These are phyloP conservation scores for Pleurotus pulmonarius DNA, from an alignment of 768 basidiomycete species.

Conservation along the genomic window DNA sequence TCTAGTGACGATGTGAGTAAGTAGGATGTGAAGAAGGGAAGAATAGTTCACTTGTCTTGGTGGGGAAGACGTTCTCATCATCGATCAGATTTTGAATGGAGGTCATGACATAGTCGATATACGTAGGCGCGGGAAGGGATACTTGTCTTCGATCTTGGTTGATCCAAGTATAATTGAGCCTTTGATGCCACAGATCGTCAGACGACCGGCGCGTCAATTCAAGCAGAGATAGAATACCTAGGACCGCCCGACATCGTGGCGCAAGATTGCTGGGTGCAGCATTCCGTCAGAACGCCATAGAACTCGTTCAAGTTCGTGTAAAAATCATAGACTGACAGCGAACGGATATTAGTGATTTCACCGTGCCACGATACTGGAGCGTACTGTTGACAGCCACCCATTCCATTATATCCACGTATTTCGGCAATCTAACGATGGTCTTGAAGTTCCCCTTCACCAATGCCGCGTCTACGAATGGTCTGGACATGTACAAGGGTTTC, in stretches of 20 bases:
- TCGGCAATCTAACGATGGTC: slow-evolving; percentile 94
- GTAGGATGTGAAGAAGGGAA: background rate
- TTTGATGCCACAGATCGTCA: slow-evolving; percentile 22
- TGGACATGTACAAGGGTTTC: slow-evolving; percentile 86
- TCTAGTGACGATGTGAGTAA: slow-evolving; percentile 39
- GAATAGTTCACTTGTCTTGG: slow-evolving; percentile 74
- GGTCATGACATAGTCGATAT: slow-evolving; percentile 98
- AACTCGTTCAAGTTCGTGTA: slow-evolving; percentile 97
- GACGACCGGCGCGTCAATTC: background rate
- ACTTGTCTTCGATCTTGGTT: slow-evolving; percentile 89
- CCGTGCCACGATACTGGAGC: slow-evolving; percentile 20
- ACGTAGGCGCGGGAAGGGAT: slow-evolving; percentile 87
- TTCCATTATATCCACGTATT: slow-evolving; percentile 93
- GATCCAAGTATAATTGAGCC: slow-evolving; percentile 93
- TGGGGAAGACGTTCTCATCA: slow-evolving; percentile 92
- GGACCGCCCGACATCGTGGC: slow-evolving; percentile 90
- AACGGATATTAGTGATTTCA: background rate
- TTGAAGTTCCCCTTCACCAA: slow-evolving; percentile 98
- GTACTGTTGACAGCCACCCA: slow-evolving; percentile 95
- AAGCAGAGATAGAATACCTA: slow-evolving; percentile 47
- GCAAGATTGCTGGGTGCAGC: slow-evolving; percentile 87
- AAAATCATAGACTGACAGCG: slow-evolving; percentile 85
- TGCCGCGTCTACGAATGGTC: slow-evolving; percentile 92
- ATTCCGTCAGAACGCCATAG: slow-evolving; percentile 91
- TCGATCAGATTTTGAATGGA: slow-evolving; percentile 93